Conservation (phyloP, 768 basidiomycete genomes). For the Boletus fagicola region DNA sequence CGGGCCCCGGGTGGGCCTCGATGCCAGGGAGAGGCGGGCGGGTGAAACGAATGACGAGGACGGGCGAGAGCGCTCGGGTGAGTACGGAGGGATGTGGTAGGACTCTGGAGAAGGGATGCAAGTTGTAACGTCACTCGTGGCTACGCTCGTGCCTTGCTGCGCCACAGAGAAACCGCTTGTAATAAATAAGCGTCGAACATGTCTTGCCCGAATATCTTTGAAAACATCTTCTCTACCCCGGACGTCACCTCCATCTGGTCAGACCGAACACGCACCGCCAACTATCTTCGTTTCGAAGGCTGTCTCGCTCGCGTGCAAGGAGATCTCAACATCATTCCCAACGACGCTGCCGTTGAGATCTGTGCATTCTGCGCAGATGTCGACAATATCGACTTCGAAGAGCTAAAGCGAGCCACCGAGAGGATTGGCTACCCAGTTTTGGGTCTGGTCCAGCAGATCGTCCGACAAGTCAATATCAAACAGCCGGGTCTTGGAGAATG, state of each 20-base stretch:
- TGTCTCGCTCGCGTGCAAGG: conserved; percentile 40
- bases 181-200: neutral
- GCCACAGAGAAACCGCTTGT: too few relatives aligned
- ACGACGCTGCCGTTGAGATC: conserved; percentile 38
- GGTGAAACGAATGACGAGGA: too few relatives aligned
- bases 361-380: conserved; percentile 33
- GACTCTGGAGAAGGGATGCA: too few relatives aligned
- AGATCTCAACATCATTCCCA: conserved; percentile 39
- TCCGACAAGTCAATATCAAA: conserved; percentile 35
- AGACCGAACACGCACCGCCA: conserved; percentile 28
- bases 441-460: conserved; percentile 44
- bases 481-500: conserved; percentile 43
- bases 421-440: conserved; percentile 46
- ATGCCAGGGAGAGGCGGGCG: too few relatives aligned
- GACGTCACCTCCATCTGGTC: conserved; percentile 42
- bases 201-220: conserved; percentile 31
- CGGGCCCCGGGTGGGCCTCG: too few relatives aligned
- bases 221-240: conserved; percentile 41
- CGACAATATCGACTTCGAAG: conserved; percentile 38
- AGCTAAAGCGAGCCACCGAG: conserved; percentile 39
- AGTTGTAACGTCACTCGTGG: too few relatives aligned
- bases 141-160: too few relatives aligned
- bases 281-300: conserved; percentile 33
- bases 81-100: too few relatives aligned
- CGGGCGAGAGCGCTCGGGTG: too few relatives aligned